Evolutionary conservation across 2,329 filamentous ascomycete genomes (phyloP), one percentile per base, ranked within the genome.

Genomic region (Sordariomycetes sp.): DNA sequence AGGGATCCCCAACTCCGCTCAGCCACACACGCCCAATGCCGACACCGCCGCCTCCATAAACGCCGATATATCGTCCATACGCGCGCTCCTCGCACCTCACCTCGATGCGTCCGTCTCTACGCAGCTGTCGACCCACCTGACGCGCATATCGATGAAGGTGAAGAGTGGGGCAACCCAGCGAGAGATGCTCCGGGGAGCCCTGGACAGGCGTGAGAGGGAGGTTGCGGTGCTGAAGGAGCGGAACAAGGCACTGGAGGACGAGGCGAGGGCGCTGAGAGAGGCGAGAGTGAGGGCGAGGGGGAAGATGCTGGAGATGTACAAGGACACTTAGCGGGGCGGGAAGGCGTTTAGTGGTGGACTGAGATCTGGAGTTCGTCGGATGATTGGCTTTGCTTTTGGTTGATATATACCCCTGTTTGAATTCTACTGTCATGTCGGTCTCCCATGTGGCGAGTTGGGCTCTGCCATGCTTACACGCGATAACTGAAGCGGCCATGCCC

Each of bases 91-190:
- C 55, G 74, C 73, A 1, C 65, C 71, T 3, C 73, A 81, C 54
- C 72, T 85, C 48, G 73, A 50, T 12, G n/a, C 46, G 7, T 11
- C 46, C 46, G 46, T 24, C 46, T 24, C 84, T 69, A 62, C 65
- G 1, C 65, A 85, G 5, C 73, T 87, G 1, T 68, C 69, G 16
- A 70, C 68, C 50, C 71, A 77, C 58, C 72, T 89, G 35, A 74
- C 77, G 40, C 79, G 72, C 52, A 77, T 88, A 62, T 79, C 81
- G 18, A 70, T 84, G 56, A 78, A 76, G 56, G 76, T 78, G 0
- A 81, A 79, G 64, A 88, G 88, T 0, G 75, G 88, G 22, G 75
- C 76, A 46, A 79, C 79, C 61, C 86, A 87, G 0, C 75, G 88
- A 2, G 87, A 93, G 60, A 79, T 86, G 7, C 78, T 81, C 3